Base-by-base conservation (phyloP, 768 basidiomycete genomes). In the Strobilomyces dryophilus region DNA sequence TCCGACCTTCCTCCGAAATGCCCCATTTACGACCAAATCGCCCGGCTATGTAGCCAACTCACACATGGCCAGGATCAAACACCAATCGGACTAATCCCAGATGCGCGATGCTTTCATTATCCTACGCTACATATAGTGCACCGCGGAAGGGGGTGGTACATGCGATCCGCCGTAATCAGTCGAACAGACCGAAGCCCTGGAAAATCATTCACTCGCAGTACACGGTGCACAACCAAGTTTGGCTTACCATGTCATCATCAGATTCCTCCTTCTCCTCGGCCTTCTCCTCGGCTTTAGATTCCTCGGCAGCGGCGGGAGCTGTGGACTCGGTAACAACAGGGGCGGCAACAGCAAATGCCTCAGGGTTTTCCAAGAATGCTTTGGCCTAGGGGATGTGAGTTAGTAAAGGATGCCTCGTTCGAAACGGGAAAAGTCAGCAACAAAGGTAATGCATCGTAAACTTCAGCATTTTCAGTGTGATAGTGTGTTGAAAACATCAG, bases 291-390 rank as follows among this genome's bases (percentile, higher is more conserved):
- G 74, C 83, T 51, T 75, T 80, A 26, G 78, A 77, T 12, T 79
- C 82, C 34, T 78, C 83, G 45, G 80, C 83, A 46, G 80, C 80
- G 41, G 78, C 82, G 46, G 80, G 79, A 39, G 83, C 75, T 37
- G 72, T 70, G 35, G 74, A 77, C 24, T 73, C 77, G 21, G 77
- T 79, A 35, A 79, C 82, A 50, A 77, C 78, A 47, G 90, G 78
- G 49, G 86, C 87, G 35, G 88, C 89, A 54, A 74, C 87, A 51
- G 89, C 93, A 65, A 95, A 99, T n/a, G 95, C 95, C 50, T 97
- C 94, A 46, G 97, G 95, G 82, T 98, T 97, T 68, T 87, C 97
- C 63, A 98, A 85, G 78, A 87, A 91, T 68, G 90, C 95, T 81
- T 97, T 98, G 74, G 89, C 83, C 92, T 95, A 61, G 32, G 61